Base-by-base conservation (phyloP, 345 rosid species). In the Euphorbia tirucalli region DNA sequence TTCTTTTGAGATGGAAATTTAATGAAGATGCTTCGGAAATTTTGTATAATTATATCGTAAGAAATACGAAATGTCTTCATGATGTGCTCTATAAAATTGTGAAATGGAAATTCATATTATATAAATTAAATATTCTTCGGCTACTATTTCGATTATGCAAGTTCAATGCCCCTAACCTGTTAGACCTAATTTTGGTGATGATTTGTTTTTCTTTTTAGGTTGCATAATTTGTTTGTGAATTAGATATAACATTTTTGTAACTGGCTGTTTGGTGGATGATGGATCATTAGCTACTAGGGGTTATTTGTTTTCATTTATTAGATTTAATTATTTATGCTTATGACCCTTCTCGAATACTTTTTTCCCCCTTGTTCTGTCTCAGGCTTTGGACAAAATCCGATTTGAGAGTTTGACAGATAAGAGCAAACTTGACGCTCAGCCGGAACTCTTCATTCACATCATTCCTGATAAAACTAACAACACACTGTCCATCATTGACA, bases 371-470 rank as follows among this genome's bases (percentile, higher is more conserved):
- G 32, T 39, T 8, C 6, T 7, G 2, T 11, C 55, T 64, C 50
- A 90, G 97, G 97, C 97, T n/a, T 73, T 92, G 82, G 97, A 92
- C 73, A 92, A 92, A 77, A 92, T 92, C 31, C 78, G 97, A 55
- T 92, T 92, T 57, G 97, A 92, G 85, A 82, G 91, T 49, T 85
- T 92, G 87, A 90, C 97, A 0, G 93, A 92, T 57, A 92, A 92
- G 86, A 88, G 90, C 85, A 92, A 90, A 87, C 89, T 92, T 0
- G 94, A 91, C 79, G 87, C 63, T 19, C 97, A 91, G 64, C 95
- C 97, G 0, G 97, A 91, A 76, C 88, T 91, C 21, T 91, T 91
- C 65, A 89, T 91, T 66, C 93, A 87, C 82, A 88, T 91, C 61
- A n/a, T 91, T 25, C 97, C 97, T 0, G 97, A 91, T 74, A 91